Percentiles rank a stretch among this genome's conserved stretches.
These are phyloP conservation scores for Linum usitatissimum DNA, from an alignment of 345 rosid species.

Conservation along the genomic window DNA sequence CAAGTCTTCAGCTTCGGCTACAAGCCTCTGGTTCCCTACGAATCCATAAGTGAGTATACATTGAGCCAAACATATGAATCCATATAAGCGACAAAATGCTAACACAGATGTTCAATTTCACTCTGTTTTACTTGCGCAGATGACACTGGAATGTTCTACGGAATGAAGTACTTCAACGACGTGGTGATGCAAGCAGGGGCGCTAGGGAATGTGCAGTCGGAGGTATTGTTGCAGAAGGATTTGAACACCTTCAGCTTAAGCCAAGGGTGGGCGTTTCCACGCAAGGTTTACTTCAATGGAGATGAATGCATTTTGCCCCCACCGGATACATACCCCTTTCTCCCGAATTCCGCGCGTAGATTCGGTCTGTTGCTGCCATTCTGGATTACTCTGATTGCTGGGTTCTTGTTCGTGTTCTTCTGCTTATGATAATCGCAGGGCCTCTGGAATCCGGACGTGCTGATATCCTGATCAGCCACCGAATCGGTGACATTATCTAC, in stretches of 20 bases:
- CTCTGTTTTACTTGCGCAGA: constrained; percentile 26
- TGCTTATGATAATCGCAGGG: not conserved
- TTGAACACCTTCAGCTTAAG: constrained; percentile 63
- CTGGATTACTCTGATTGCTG: constrained; percentile 10
- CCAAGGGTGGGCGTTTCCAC: constrained; percentile 91
- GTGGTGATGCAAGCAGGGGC: constrained; percentile 83
- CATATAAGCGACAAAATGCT: not conserved
- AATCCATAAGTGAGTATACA: constrained; percentile 45
- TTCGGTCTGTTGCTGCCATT: constrained; percentile 23
- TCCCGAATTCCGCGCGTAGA: constrained; percentile 46
- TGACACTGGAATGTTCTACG: constrained; percentile 42
- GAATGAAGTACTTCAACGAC: constrained; percentile 48
- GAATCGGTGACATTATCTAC: too few relatives aligned
- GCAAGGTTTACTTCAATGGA: constrained; percentile 85
- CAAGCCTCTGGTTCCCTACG: constrained; percentile 63
- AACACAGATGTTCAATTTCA: not conserved
- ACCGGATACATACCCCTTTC: constrained; percentile 73
- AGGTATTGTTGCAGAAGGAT: constrained; percentile 72
- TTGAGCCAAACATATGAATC: not conserved
- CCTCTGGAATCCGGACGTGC: too few relatives aligned
- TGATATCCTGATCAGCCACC: too few relatives aligned
- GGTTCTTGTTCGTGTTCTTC: constrained; percentile 22
- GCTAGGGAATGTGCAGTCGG: constrained; percentile 77
- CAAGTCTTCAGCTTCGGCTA: constrained; percentile 84
- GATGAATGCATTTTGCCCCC: constrained; percentile 84